Percentiles rank a stretch among this genome's conserved stretches.
These are phyloP conservation scores for Colletotrichum spinosum DNA, from an alignment of 2,329 filamentous ascomycete species.

Conservation along the genomic window DNA sequence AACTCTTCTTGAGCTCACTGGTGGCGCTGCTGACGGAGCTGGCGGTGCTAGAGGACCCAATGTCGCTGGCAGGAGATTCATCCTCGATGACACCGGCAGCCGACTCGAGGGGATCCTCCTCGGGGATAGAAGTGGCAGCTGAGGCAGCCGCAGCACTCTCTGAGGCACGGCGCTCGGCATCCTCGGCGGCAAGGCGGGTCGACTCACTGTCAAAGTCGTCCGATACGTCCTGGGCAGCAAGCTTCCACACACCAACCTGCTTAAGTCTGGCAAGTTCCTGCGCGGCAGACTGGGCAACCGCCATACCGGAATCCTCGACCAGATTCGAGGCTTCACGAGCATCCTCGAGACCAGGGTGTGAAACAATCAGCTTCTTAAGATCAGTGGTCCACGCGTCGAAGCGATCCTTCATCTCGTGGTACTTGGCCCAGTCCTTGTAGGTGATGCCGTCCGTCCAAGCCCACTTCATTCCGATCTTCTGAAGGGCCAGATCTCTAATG, in stretches of 20 bases:
- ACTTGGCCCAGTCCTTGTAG: constrained; percentile 97
- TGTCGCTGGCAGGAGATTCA: constrained; percentile 32
- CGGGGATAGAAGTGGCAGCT: constrained; percentile 20
- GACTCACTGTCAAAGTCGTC: constrained; percentile 82
- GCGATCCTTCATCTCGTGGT: constrained; percentile 85
- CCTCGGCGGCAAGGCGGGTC: constrained; percentile 68
- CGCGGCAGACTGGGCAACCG: constrained; percentile 80
- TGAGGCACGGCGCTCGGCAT: constrained; percentile 46
- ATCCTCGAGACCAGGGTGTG: constrained; percentile 76
- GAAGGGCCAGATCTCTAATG: constrained; percentile 85
- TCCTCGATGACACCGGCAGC: constrained; percentile 35
- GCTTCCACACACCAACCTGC: constrained; percentile 87
- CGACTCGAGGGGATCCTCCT: constrained; percentile 38
- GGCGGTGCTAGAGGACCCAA: constrained; percentile 6
- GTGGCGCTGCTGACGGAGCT: constrained; percentile 26
- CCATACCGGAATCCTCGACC: constrained; percentile 84
- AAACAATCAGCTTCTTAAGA: constrained; percentile 79
- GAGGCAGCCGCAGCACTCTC: constrained; percentile 45
- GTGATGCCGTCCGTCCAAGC: constrained; percentile 95
- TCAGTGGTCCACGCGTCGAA: constrained; percentile 88
- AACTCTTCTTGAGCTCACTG: constrained; percentile 17
- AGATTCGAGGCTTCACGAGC: constrained; percentile 76
- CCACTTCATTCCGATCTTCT: constrained; percentile 95
- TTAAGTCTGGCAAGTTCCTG: constrained; percentile 84
- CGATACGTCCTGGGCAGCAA: constrained; percentile 77